Percentiles rank a stretch among this genome's conserved stretches.
phyloP scores from a whole-genome alignment of 768 basidiomycete species.

The Hypholoma sublateritium region DNA sequence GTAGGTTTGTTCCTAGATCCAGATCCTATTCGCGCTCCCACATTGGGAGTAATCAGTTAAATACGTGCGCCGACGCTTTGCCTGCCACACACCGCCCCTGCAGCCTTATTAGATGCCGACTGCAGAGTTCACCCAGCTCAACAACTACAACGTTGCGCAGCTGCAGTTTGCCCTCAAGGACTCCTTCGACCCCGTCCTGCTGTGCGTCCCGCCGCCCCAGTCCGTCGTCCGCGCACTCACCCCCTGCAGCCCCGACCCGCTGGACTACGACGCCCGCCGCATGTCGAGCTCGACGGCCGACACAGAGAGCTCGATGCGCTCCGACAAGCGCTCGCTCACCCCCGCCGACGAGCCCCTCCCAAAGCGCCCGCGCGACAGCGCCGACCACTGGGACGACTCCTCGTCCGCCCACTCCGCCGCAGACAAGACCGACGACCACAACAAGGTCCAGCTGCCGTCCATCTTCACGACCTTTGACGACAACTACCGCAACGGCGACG shows the following conservation, averaged over 20 bases:
- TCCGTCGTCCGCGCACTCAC: constrained; percentile 20
- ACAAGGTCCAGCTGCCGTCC: constrained; percentile 70
- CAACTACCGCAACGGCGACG: constrained; percentile 51
- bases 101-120: constrained; percentile 46
- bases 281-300: constrained; percentile 78
- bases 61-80: constrained; percentile 18
- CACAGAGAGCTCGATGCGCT: constrained; percentile 54
- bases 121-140: constrained; percentile 51
- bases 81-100: constrained; percentile 19
- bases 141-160: constrained; percentile 62
- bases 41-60: constrained; percentile 19
- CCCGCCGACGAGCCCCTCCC: constrained; percentile 56
- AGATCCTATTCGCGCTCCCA: constrained; percentile 22
- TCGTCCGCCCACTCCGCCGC: constrained; percentile 23
- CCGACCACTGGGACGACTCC: constrained; percentile 39
- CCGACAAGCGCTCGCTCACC: constrained; percentile 50
- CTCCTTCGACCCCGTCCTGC: constrained; percentile 5
- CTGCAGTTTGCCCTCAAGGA: constrained; percentile 57
- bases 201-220: constrained; percentile 24
- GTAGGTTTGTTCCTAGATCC: constrained; percentile 24
- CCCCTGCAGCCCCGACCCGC: constrained; percentile 34
- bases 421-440: constrained; percentile 42
- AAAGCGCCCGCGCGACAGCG: constrained; percentile 44
- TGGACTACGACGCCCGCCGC: constrained; percentile 55
- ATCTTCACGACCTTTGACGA: constrained; percentile 73